Evolutionary conservation across 2,329 filamentous ascomycete genomes (phyloP).

Genomic region (Coniochaeta prunicola): DNA sequence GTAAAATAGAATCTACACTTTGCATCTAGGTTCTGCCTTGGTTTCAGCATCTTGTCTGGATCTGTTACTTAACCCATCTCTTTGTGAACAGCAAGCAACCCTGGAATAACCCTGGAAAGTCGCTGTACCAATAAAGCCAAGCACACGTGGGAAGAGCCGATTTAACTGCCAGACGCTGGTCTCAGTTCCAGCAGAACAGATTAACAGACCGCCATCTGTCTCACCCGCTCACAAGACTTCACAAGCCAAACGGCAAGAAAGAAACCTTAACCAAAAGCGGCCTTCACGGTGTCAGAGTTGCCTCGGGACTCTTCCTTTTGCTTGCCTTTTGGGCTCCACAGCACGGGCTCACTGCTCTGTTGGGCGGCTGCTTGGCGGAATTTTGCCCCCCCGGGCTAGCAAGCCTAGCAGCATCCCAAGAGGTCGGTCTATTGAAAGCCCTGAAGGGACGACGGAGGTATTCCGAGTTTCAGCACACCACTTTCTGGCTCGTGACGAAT

Average conservation of each 20-base stretch:
- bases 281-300: background rate
- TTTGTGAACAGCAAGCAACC: too few relatives aligned
- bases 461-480: constrained; percentile 1
- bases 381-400: background rate
- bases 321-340: background rate
- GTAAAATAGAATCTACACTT: too few relatives aligned
- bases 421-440: background rate
- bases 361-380: background rate
- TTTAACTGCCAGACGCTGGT: too few relatives aligned
- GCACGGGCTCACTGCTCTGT: background rate
- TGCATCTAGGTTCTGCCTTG: too few relatives aligned
- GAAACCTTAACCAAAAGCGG: background rate
- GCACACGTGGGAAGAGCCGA: too few relatives aligned
- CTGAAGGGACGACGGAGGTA: background rate
- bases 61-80: too few relatives aligned
- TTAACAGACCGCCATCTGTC: background rate
- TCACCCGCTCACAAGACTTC: background rate
- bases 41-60: too few relatives aligned
- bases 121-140: too few relatives aligned
- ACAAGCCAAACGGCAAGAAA: background rate
- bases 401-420: background rate
- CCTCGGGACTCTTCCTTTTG: background rate
- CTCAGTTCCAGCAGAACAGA: background rate
- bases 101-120: too few relatives aligned
- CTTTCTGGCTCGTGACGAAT: background rate